phyloP scores from a whole-genome alignment of 768 basidiomycete species.

The Filobasidium wieringae region DNA sequence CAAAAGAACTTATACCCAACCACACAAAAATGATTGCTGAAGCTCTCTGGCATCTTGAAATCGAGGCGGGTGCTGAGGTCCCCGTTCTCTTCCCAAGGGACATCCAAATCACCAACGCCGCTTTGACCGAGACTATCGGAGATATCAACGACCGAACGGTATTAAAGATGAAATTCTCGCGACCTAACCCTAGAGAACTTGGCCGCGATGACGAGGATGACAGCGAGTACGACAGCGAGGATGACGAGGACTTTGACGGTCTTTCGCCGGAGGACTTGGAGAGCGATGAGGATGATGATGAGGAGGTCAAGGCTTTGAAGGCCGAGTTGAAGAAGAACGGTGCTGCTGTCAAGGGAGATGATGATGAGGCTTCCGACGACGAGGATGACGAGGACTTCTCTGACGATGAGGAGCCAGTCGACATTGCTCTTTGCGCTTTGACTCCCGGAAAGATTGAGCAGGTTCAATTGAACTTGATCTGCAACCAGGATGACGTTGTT shows the following conservation, averaged over 20 bases:
- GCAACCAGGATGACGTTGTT: slow-evolving; percentile 53
- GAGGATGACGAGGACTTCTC: slow-evolving; percentile 35
- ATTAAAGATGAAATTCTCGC: slow-evolving; percentile 39
- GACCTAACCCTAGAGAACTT: slow-evolving; percentile 27
- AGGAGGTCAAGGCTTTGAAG: not conserved
- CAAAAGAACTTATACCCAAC: too few species aligned
- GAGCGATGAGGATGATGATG: not conserved
- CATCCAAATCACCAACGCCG: slow-evolving; percentile 68
- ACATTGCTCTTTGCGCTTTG: slow-evolving; percentile 52
- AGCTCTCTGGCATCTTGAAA: slow-evolving; percentile 13
- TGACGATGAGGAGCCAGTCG: slow-evolving; percentile 35
- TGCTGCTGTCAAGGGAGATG: slow-evolving; percentile 4
- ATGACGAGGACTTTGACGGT: slow-evolving; percentile 31
- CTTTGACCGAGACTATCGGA: slow-evolving; percentile 60
- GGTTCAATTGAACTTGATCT: slow-evolving; percentile 54
- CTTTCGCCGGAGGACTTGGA: slow-evolving; percentile 34
- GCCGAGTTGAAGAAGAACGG: not conserved
- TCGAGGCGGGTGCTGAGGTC: slow-evolving; percentile 40
- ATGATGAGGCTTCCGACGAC: slow-evolving; percentile 21
- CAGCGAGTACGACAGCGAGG: slow-evolving; percentile 1
- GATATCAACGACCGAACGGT: slow-evolving; percentile 45
- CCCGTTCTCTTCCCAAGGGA: slow-evolving; percentile 53
- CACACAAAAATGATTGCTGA: not conserved
- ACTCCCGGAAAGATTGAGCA: slow-evolving; percentile 81
- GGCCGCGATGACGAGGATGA: slow-evolving; percentile 19